Percentiles rank a stretch among this genome's conserved stretches.
These are phyloP conservation scores for Xylaria arbuscula DNA, from an alignment of 2,329 filamentous ascomycete species.

Conservation along the genomic window DNA sequence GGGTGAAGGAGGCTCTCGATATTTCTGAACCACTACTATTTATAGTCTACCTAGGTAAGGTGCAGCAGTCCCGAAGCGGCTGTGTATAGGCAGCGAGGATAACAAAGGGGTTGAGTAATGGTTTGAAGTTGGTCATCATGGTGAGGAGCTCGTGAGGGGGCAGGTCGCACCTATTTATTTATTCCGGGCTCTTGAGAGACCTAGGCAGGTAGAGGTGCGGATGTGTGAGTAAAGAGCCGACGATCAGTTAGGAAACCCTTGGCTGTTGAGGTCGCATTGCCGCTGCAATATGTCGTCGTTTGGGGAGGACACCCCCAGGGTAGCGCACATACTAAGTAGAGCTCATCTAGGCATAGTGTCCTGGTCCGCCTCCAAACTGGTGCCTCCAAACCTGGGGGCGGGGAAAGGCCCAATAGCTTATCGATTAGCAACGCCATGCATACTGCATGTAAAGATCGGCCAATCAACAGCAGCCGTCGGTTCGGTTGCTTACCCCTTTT, in stretches of 20 bases:
- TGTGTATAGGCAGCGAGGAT: not conserved
- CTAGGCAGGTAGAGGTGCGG: not conserved
- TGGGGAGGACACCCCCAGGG: not conserved
- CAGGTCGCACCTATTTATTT: slow-evolving; percentile 29
- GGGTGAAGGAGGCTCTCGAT: not conserved
- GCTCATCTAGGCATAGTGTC: not conserved
- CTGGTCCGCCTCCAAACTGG: too few relatives aligned
- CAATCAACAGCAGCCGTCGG: not conserved
- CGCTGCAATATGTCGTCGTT: slow-evolving; percentile 44
- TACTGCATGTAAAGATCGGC: not conserved
- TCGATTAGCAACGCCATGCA: not conserved
- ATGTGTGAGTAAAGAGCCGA: not conserved
- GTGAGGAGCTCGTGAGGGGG: not conserved
- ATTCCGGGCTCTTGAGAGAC: not conserved
- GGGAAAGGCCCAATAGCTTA: not conserved
- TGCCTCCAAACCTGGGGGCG: not conserved
- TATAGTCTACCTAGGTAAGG: slow-evolving; percentile 2
- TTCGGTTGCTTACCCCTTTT: not conserved
- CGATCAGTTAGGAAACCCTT: not conserved
- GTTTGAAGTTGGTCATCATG: not conserved
- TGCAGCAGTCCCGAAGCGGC: not conserved
- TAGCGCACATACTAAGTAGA: not conserved
- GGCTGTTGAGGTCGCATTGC: slow-evolving; percentile 13
- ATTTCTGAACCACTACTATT: not conserved
- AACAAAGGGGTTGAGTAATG: not conserved